Base-by-base conservation (phyloP, 1,139 yeast genomes). In the Pichia sp. region DNA sequence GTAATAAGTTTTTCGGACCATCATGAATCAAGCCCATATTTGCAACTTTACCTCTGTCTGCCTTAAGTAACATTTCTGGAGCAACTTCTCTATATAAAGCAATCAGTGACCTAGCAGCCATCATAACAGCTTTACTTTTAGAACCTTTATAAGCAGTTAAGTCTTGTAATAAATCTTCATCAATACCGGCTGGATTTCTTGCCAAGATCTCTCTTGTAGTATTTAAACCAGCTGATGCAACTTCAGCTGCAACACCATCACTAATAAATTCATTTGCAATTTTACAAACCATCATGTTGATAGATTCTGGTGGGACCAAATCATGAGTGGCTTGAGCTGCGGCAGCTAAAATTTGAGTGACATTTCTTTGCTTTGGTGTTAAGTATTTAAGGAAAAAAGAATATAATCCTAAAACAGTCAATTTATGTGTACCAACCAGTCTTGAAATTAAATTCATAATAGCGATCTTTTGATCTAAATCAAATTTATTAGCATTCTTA, bases 211-310 rank as follows among this genome's bases (percentile, higher is more conserved):
- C 98, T 55, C 97, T 74, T 50, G 92, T 90, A 6, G 97, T 87
- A 64, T 92, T 92, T 52, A 92, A 73, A 58, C 99, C 99, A 4
- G 97, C 97, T 41, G 97, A 89, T 11, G 97, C 97, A 46, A 90
- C 98, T 66, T 92, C 97, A 25, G 96, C 82, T 10, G 97, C 89
- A 34, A 92, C 98, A 71, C 98, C 98, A 61, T 92, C 97, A 56
- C 96, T 86, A 39, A 92, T 97, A 60, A 92, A 92, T 66, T 94
- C 98, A 66, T 92, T 95, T 2, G 98, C 97, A 56, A 92, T 82
- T 62, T 90, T 92, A 49, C 96, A 77, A 9, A 92, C 82, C 54
- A 92, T 79, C 41, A 84, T 80, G 40, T 76, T 70, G 48, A 92
- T 78, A 12, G 80, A 78, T 62, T 94, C 98, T 2, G 98, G 98